phyloP scores from a whole-genome alignment of 306 rosid species.

The Potentilla sterilis region DNA sequence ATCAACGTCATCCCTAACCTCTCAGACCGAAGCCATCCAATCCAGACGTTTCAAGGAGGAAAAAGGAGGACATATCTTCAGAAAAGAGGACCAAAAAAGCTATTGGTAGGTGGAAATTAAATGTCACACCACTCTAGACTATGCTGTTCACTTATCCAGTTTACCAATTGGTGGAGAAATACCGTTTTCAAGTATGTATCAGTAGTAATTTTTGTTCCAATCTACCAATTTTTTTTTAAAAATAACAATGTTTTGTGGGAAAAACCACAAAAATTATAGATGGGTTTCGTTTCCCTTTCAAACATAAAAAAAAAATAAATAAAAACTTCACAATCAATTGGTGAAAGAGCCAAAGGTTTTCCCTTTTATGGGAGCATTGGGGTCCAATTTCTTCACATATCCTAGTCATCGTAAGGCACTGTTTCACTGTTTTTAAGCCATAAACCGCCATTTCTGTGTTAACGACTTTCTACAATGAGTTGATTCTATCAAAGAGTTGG shows the following conservation, averaged over 20 bases:
- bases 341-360: not conserved
- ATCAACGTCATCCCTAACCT: not conserved
- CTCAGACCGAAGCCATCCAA: not conserved
- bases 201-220: not conserved
- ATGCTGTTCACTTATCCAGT: not conserved
- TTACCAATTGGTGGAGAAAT: not conserved
- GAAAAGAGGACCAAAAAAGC: not conserved
- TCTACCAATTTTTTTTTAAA: not conserved
- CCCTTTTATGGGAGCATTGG: not conserved
- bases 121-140: not conserved
- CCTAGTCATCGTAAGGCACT: not conserved
- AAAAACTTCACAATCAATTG: not conserved
- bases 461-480: not conserved
- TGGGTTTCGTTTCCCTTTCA: not conserved
- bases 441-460: not conserved
- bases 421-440: constrained; percentile 1
- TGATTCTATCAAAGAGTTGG: not conserved
- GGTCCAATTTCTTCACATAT: not conserved
- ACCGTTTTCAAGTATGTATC: not conserved
- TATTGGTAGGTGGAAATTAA: not conserved
- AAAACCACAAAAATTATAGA: not conserved
- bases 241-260: not conserved
- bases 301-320: not conserved
- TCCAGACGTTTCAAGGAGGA: not conserved
- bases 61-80: not conserved